phyloP scores from a whole-genome alignment of 192 early-diverging fungal species.

The Podila horticola region DNA sequence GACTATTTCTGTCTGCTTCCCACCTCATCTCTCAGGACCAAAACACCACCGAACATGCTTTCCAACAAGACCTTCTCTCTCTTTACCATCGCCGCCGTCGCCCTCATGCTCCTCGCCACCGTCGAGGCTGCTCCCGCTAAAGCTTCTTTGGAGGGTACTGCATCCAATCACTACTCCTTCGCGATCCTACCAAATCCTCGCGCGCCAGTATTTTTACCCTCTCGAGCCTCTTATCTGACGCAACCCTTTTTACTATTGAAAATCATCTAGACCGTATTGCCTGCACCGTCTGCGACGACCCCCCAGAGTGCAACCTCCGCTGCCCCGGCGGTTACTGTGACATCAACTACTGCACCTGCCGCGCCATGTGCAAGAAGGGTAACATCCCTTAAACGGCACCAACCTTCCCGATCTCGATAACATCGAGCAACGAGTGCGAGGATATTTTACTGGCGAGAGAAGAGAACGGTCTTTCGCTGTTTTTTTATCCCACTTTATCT shows the following conservation, averaged over 20 bases:
- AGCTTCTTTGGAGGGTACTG: not conserved
- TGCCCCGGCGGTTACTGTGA: not conserved
- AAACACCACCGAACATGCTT: not conserved
- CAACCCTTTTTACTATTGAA: not conserved
- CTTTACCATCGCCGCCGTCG: not conserved
- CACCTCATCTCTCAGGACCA: not conserved
- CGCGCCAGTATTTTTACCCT: not conserved
- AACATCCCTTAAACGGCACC: not conserved
- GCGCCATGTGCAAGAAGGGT: not conserved
- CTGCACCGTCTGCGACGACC: not conserved
- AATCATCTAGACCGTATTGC: not conserved
- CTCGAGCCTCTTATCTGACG: too few relatives aligned
- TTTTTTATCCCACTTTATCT: too few relatives aligned
- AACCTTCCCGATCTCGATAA: too few relatives aligned
- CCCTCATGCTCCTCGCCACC: not conserved
- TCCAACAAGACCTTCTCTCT: not conserved
- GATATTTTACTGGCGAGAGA: too few relatives aligned
- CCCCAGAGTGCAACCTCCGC: not conserved
- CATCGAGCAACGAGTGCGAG: too few relatives aligned
- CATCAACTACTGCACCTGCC: not conserved
- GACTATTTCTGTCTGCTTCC: not conserved
- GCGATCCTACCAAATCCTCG: not conserved
- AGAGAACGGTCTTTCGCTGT: too few relatives aligned
- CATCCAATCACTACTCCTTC: too few relatives aligned
- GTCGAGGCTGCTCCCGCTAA: not conserved